Evolutionary conservation across 106 monocot species (phyloP).

Genomic region (Xerophyta viscosa): DNA sequence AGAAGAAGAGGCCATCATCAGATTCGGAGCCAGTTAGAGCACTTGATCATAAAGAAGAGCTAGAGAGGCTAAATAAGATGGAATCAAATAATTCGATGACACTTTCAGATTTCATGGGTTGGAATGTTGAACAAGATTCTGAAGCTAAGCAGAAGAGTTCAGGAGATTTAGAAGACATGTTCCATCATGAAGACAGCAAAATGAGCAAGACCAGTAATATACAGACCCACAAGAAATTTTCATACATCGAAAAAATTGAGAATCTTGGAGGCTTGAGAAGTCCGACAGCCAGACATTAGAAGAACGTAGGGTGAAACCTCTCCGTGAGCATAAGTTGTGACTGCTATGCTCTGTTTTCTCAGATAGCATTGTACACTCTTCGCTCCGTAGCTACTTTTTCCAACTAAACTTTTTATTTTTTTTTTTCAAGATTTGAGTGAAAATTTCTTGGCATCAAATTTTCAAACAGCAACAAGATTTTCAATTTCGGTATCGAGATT

Average conservation of each 20-base stretch:
- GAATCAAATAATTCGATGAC: constrained; percentile 58
- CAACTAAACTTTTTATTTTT: too few species aligned
- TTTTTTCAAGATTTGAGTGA: too few species aligned
- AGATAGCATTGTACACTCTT: too few species aligned
- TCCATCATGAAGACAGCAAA: constrained; percentile 1
- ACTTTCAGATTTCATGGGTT: constrained; percentile 86
- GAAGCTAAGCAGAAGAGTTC: constrained; percentile 21
- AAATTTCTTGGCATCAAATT: too few species aligned
- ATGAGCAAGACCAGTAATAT: constrained; percentile 17
- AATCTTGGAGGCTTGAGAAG: constrained; percentile 52
- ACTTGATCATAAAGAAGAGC: constrained; percentile 45
- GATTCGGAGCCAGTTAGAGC: constrained; percentile 21
- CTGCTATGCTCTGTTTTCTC: too few species aligned
- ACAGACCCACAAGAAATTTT: constrained; percentile 34
- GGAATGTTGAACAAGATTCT: constrained; percentile 53
- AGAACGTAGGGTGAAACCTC: too few species aligned
- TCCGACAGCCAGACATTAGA: constrained; percentile 10
- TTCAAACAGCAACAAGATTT: too few species aligned
- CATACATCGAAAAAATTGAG: constrained; percentile 45
- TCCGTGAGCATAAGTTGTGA: too few species aligned
- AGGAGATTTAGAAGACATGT: constrained; percentile 10
- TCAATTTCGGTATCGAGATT: too few species aligned
- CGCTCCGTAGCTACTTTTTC: too few species aligned
- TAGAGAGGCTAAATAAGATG: constrained; percentile 44
- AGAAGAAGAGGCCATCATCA: constrained; percentile 11